A percentile compares a stretch with the other conserved stretches of the same genome.
Conservation (phyloP, 345 rosid species). For the Rhodamnia rubescens region DNA sequence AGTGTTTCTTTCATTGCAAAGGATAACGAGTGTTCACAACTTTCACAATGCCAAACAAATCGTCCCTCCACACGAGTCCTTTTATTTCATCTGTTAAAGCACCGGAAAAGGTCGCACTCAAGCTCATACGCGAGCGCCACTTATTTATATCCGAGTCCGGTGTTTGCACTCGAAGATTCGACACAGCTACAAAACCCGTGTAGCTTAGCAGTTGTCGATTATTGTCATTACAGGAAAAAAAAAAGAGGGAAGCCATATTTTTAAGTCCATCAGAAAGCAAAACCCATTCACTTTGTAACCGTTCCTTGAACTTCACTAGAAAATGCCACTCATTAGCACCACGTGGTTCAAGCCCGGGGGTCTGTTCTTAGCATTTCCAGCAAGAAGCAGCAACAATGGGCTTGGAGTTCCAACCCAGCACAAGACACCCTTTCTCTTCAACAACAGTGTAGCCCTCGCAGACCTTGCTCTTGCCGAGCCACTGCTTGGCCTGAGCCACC, state of each 20-base stretch:
- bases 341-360: not conserved
- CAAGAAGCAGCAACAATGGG: constrained; percentile 57
- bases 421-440: constrained; percentile 61
- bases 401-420: constrained; percentile 57
- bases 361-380: constrained; percentile 35
- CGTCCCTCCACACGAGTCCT: not conserved
- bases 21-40: not conserved
- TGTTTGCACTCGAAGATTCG: not conserved
- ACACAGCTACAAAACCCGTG: not conserved
- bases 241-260: not conserved
- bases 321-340: not conserved
- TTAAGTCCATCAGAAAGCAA: not conserved
- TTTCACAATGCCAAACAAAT: not conserved
- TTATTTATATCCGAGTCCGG: not conserved
- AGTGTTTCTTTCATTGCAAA: not conserved
- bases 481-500: constrained; percentile 38
- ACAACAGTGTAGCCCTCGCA: constrained; percentile 39
- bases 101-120: not conserved
- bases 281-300: not conserved
- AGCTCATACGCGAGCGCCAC: not conserved
- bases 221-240: not conserved
- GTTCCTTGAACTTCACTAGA: not conserved
- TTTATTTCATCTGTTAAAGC: not conserved
- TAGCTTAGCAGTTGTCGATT: not conserved
- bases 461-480: constrained; percentile 31